These are phyloP conservation scores for Crithidia thermophila DNA, from an alignment of 208 protist genomes.

Conservation along the genomic window DNA sequence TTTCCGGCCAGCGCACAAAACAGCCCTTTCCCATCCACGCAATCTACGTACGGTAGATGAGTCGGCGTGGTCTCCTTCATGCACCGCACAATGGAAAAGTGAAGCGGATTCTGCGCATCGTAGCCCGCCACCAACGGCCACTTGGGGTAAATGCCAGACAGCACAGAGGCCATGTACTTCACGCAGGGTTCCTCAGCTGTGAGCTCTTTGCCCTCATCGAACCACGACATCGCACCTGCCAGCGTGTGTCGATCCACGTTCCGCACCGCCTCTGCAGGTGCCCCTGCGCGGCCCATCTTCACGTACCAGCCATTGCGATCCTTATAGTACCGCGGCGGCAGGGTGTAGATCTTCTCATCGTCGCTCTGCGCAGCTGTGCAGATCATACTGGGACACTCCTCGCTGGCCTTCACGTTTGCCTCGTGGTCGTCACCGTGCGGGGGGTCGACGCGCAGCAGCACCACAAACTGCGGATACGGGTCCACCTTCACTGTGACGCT, in stretches of 20 bases:
- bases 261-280: not conserved
- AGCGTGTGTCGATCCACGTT: slow-evolving; percentile 2
- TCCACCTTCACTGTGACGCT: not conserved
- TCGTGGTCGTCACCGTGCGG: slow-evolving; percentile 18
- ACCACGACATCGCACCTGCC: slow-evolving; percentile 25
- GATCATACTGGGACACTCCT: slow-evolving; percentile 24
- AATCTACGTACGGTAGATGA: slow-evolving; percentile 20
- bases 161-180: not conserved
- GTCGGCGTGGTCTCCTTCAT: slow-evolving; percentile 23
- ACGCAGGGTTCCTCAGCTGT: not conserved
- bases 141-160: slow-evolving; percentile 7
- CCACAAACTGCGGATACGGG: slow-evolving; percentile 16
- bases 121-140: slow-evolving; percentile 19
- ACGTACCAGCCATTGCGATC: slow-evolving; percentile 31
- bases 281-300: slow-evolving; percentile 26
- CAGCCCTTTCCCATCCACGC: slow-evolving; percentile 22
- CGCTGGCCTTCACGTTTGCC: slow-evolving; percentile 21
- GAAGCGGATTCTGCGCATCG: not conserved
- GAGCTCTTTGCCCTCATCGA: slow-evolving; percentile 14
- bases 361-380: slow-evolving; percentile 8
- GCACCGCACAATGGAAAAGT: slow-evolving; percentile 26
- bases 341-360: slow-evolving; percentile 25
- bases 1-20: slow-evolving; percentile 27
- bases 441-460: slow-evolving; percentile 19
- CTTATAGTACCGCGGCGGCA: slow-evolving; percentile 38